Conservation (phyloP, 371 early-diverging fungal species). For the Mortierella polycephala region DNA sequence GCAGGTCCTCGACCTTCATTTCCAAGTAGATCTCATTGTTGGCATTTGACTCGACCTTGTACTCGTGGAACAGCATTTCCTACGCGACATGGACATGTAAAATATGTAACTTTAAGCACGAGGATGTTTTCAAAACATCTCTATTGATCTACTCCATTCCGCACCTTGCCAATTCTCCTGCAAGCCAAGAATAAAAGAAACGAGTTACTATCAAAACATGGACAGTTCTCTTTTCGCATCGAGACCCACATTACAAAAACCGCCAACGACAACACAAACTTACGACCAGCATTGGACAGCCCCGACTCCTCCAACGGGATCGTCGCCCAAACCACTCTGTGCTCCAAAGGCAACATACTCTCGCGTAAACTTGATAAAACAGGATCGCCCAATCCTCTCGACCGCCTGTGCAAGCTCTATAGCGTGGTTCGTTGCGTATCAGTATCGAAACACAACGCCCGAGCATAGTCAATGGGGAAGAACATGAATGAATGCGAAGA, state of each 20-base stretch:
- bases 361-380: slow-evolving; percentile 44
- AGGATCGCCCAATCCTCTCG: slow-evolving; percentile 47
- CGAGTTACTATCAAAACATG: background rate
- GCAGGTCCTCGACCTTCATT: slow-evolving; percentile 43
- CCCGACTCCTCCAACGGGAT: slow-evolving; percentile 19
- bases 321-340: slow-evolving; percentile 25
- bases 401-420: slow-evolving; percentile 48
- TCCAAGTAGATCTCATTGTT: slow-evolving; percentile 49
- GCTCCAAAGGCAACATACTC: slow-evolving; percentile 47
- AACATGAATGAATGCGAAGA: no score
- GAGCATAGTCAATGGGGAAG: background rate
- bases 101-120: background rate
- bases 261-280: background rate
- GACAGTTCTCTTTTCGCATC: background rate
- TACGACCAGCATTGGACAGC: slow-evolving; percentile 53
- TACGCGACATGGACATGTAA: background rate
- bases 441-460: background rate
- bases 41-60: slow-evolving; percentile 33
- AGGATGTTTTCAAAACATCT: background rate
- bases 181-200: background rate
- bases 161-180: slow-evolving; percentile 32
- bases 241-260: background rate
- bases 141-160: background rate
- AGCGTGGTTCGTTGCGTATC: background rate
- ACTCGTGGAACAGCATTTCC: slow-evolving; percentile 38